These are phyloP conservation scores for Imleria badia DNA, from an alignment of 768 basidiomycete species.

Conservation along the genomic window DNA sequence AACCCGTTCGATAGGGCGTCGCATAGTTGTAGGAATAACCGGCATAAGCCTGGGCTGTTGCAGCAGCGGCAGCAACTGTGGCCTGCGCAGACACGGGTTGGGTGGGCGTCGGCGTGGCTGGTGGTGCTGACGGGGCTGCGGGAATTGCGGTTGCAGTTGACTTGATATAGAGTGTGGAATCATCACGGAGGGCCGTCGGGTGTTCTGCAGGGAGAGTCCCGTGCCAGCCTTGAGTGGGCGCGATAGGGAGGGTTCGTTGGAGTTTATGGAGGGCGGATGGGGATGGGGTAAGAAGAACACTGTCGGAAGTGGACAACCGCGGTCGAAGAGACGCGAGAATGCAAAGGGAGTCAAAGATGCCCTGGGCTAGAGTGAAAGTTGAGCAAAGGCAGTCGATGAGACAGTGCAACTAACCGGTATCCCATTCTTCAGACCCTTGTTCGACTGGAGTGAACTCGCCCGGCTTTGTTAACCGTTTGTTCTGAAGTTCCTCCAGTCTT, in stretches of 20 bases:
- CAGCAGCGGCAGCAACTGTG: conserved; percentile 24
- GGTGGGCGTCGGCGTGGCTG: conserved; percentile 34
- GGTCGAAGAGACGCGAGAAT: conserved; percentile 72
- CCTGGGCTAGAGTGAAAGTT: conserved; percentile 53
- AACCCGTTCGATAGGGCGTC: conserved; percentile 31
- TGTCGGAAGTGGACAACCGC: conserved; percentile 43
- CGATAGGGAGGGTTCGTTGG: conserved; percentile 64
- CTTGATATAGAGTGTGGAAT: conserved; percentile 69
- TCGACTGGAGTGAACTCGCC: conserved; percentile 50
- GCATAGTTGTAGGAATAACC: conserved; percentile 39
- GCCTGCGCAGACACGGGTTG: conserved; percentile 24
- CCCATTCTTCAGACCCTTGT: conserved; percentile 80
- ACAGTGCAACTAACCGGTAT: conserved; percentile 57
- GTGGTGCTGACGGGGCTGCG: conserved; percentile 32
- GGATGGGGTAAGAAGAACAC: conserved; percentile 58
- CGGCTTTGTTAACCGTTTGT: conserved; percentile 47
- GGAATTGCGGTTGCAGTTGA: conserved; percentile 39
- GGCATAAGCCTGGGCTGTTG: conserved; percentile 29
- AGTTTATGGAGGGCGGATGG: conserved; percentile 65
- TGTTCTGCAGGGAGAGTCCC: conserved; percentile 65
- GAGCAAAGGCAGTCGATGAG: conserved; percentile 9
- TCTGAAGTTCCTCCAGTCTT: conserved; percentile 67
- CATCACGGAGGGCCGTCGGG: conserved; percentile 65
- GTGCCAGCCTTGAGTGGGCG: conserved; percentile 65
- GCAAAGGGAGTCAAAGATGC: conserved; percentile 68